These are phyloP conservation scores for Cyathus striatus DNA, from an alignment of 768 basidiomycete species.

Conservation along the genomic window DNA sequence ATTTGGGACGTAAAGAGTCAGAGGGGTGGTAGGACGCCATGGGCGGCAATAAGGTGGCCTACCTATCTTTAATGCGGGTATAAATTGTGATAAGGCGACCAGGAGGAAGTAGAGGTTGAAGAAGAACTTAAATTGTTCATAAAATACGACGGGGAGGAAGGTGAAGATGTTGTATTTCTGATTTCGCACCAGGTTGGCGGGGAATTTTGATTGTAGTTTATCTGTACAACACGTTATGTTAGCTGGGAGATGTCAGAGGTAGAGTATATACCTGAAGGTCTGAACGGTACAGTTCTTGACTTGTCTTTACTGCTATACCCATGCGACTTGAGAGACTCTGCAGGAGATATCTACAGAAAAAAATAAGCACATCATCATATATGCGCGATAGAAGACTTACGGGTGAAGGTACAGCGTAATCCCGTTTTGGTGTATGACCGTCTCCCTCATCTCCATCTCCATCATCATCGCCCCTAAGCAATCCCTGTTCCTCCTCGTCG, in stretches of 20 bases:
- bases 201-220: constrained; percentile 64
- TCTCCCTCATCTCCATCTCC: constrained; percentile 32
- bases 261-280: constrained; percentile 52
- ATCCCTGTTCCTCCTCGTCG: constrained; percentile 51
- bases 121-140: constrained; percentile 99
- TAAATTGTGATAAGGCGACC: constrained; percentile 92
- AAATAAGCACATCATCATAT: too few species aligned
- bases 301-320: constrained; percentile 48
- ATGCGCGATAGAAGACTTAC: too few species aligned
- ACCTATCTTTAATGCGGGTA: constrained; percentile 96
- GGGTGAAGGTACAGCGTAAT: too few species aligned
- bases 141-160: constrained; percentile 96
- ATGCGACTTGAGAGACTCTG: constrained; percentile 17
- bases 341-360: constrained; percentile 15
- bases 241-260: background rate
- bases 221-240: constrained; percentile 32
- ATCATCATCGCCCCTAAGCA: constrained; percentile 38
- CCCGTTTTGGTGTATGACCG: constrained; percentile 9
- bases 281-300: constrained; percentile 74
- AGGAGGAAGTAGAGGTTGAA: constrained; percentile 98
- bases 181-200: constrained; percentile 91
- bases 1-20: constrained; percentile 4
- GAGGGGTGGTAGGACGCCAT: background rate
- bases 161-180: constrained; percentile 97
- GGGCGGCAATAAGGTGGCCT: constrained; percentile 14